Evolutionary conservation across 768 basidiomycete species (phyloP).

Genomic region (Mycena rosella): DNA sequence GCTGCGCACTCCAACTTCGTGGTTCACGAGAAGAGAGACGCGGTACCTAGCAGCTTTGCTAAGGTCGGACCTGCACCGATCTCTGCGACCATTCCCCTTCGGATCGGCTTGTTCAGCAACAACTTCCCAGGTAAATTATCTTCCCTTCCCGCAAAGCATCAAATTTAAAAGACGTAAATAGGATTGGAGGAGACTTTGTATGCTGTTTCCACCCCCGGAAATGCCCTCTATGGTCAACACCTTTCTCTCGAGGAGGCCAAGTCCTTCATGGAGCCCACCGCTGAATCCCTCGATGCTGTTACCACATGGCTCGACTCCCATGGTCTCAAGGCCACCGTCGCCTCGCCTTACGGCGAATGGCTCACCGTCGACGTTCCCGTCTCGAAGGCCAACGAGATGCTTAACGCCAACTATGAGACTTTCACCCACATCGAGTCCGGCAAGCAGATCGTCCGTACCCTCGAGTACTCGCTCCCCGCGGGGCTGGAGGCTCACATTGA

Average conservation of each 20-base stretch:
- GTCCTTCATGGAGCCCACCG: slow-evolving; percentile 56
- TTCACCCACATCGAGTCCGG: slow-evolving; percentile 57
- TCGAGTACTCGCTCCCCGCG: slow-evolving; percentile 62
- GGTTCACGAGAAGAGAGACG: slow-evolving; percentile 39
- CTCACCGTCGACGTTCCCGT: slow-evolving; percentile 58
- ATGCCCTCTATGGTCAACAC: slow-evolving; percentile 49
- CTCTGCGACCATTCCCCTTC: slow-evolving; percentile 32
- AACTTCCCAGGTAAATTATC: slow-evolving; percentile 40
- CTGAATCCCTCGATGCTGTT: slow-evolving; percentile 48
- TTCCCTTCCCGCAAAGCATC: background rate
- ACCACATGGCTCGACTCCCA: slow-evolving; percentile 57
- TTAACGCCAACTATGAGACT: slow-evolving; percentile 61
- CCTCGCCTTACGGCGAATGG: slow-evolving; percentile 64
- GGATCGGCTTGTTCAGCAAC: slow-evolving; percentile 52
- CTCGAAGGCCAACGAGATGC: slow-evolving; percentile 62
- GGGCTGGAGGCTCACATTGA: slow-evolving; percentile 59
- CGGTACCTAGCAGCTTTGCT: slow-evolving; percentile 35
- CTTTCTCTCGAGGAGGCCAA: slow-evolving; percentile 59
- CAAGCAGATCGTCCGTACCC: slow-evolving; percentile 58
- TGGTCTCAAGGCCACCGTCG: slow-evolving; percentile 54
- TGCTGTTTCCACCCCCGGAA: slow-evolving; percentile 50
- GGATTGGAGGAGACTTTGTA: slow-evolving; percentile 50
- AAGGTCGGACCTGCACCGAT: slow-evolving; percentile 35
- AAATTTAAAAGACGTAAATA: background rate
- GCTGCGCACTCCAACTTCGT: slow-evolving; percentile 43